Percentiles rank a stretch among this genome's conserved stretches.
Evolutionary conservation across 441 rosid species (phyloP).

Genomic region (Mallotus japonicus): DNA sequence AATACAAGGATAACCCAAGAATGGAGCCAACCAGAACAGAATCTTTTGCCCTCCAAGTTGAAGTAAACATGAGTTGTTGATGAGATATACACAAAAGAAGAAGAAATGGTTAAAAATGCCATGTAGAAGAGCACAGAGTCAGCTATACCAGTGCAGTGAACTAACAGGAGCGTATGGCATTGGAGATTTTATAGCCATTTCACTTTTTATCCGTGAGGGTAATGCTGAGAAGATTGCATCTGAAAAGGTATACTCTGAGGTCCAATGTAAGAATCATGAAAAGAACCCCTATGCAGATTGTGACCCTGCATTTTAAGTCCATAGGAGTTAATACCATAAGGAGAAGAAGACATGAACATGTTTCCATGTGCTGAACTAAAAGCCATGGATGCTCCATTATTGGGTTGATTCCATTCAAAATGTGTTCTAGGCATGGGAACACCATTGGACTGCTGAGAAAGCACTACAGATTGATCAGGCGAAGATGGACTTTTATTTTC

Average conservation of each 20-base stretch:
- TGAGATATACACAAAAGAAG: slow-evolving; percentile 39
- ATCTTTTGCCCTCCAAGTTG: slow-evolving; percentile 24
- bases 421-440: slow-evolving; percentile 37
- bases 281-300: slow-evolving; percentile 29
- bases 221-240: slow-evolving; percentile 43
- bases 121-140: slow-evolving; percentile 22
- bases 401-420: slow-evolving; percentile 53
- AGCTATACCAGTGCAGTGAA: slow-evolving; percentile 28
- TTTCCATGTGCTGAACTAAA: slow-evolving; percentile 40
- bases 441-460: slow-evolving; percentile 35
- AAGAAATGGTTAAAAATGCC: slow-evolving; percentile 1
- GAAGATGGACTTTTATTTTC: slow-evolving; percentile 41
- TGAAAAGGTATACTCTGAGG: slow-evolving; percentile 45
- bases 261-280: slow-evolving; percentile 37
- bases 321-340: slow-evolving; percentile 36
- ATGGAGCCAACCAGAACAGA: slow-evolving; percentile 29
- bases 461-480: slow-evolving; percentile 38
- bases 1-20: slow-evolving; percentile 20
- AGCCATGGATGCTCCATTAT: slow-evolving; percentile 34
- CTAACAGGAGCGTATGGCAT: slow-evolving; percentile 10
- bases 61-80: slow-evolving; percentile 30
- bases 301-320: slow-evolving; percentile 49
- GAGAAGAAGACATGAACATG: slow-evolving; percentile 40
- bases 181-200: slow-evolving; percentile 14
- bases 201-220: slow-evolving; percentile 38